Evolutionary conservation across 139 green algal species (phyloP).

Genomic region (Chlamydomonas eustigma): DNA sequence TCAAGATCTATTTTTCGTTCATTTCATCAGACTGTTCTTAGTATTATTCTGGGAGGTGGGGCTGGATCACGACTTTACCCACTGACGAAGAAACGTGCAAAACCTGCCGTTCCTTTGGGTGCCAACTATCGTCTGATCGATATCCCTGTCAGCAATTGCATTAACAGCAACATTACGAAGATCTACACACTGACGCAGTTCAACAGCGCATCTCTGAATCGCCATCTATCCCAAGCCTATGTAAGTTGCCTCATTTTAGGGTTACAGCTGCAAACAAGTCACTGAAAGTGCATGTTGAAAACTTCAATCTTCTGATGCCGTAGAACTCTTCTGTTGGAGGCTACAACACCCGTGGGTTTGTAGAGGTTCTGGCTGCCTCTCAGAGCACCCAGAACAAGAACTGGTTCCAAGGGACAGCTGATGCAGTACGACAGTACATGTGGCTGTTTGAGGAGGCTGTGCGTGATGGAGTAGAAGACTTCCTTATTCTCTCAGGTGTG

Average conservation of each 20-base stretch:
- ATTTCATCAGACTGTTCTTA: constrained; percentile 81
- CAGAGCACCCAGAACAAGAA: constrained; percentile 86
- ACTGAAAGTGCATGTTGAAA: too few species aligned
- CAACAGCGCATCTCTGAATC: constrained; percentile 98
- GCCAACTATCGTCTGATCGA: constrained; percentile 99
- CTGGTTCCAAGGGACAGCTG: constrained; percentile 98
- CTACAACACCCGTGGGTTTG: constrained; percentile 86
- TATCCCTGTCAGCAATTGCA: constrained; percentile 99
- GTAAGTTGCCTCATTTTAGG: constrained; percentile 44
- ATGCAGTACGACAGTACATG: constrained; percentile 98
- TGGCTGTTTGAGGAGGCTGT: constrained; percentile 96
- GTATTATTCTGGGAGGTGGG: constrained; percentile 95
- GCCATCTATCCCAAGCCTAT: constrained; percentile 95
- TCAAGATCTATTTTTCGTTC: not conserved
- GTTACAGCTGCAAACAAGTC: too few species aligned
- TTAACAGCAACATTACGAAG: constrained; percentile 98
- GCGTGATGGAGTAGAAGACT: constrained; percentile 89
- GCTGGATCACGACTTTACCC: constrained; percentile 94
- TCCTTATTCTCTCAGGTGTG: constrained; percentile 94
- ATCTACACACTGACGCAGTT: constrained; percentile 99
- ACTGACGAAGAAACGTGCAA: constrained; percentile 97
- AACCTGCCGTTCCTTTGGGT: constrained; percentile 97
- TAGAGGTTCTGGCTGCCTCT: constrained; percentile 96
- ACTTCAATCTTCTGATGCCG: too few species aligned
- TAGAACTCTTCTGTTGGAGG: constrained; percentile 89